A percentile compares a stretch with the other conserved stretches of the same genome.
These are phyloP conservation scores for Aureobasidium namibiae DNA, from an alignment of 2,329 filamentous ascomycete species.

Conservation along the genomic window DNA sequence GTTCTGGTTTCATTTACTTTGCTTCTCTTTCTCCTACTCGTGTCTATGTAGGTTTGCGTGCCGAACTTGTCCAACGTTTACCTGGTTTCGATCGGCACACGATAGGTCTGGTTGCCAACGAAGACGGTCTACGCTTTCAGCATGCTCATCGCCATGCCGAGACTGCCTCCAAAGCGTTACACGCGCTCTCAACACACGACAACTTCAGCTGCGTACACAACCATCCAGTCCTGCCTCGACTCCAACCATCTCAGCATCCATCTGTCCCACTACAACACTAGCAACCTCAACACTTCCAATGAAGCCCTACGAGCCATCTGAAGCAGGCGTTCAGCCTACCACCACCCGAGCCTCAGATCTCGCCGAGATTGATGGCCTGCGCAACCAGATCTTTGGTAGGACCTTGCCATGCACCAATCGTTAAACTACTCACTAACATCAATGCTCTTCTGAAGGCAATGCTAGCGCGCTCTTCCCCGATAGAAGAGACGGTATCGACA, in stretches of 20 bases:
- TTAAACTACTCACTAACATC: neutral
- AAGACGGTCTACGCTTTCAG: neutral
- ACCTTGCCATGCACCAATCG: neutral
- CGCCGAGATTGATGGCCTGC: neutral
- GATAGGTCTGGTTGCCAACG: neutral
- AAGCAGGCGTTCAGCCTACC: neutral
- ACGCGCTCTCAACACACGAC: too few relatives aligned
- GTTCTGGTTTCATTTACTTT: slow-evolving; percentile 9
- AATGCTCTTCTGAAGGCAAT: neutral
- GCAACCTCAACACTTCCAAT: neutral
- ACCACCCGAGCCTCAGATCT: neutral
- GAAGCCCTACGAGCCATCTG: neutral
- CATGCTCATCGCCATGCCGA: neutral
- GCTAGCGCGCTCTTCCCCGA: neutral
- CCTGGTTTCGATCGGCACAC: neutral
- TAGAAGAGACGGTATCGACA: neutral
- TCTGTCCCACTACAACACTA: neutral
- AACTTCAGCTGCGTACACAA: neutral
- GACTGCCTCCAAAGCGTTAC: neutral
- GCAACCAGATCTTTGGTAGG: slow-evolving; percentile 3
- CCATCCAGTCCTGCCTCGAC: neutral
- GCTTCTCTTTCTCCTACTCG: neutral
- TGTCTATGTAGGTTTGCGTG: neutral
- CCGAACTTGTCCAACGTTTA: neutral
- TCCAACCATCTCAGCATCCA: neutral